phyloP scores from a whole-genome alignment of 257 asterid genomes.

The Nicotiana tomentosiformis region DNA sequence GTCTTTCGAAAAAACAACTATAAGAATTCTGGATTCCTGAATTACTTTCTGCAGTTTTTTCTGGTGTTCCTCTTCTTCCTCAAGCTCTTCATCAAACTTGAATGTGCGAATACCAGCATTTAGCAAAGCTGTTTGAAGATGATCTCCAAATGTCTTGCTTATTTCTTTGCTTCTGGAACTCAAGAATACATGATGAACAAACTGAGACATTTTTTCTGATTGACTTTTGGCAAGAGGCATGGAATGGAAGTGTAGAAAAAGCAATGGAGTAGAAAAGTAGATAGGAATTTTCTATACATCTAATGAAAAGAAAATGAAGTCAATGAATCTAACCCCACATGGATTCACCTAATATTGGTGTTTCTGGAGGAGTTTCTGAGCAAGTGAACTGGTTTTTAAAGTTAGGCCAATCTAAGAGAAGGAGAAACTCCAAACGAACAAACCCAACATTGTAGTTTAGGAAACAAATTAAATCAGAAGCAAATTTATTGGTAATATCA shows the following conservation, averaged over 20 bases:
- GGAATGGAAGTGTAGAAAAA: not conserved
- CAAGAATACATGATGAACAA: constrained; percentile 8
- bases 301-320: too few species aligned
- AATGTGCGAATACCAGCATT: constrained; percentile 4
- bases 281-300: too few species aligned
- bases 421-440: too few species aligned
- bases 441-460: too few species aligned
- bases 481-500: too few species aligned
- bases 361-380: too few species aligned
- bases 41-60: not conserved
- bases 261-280: not conserved
- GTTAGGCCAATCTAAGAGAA: too few species aligned
- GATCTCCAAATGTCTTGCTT: not conserved
- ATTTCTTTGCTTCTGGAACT: constrained; percentile 8
- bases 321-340: too few species aligned
- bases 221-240: not conserved
- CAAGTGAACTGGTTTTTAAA: too few species aligned
- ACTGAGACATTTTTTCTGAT: not conserved
- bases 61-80: not conserved
- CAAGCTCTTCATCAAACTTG: not conserved
- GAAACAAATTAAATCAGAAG: too few species aligned
- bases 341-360: too few species aligned
- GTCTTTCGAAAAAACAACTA: constrained; percentile 1
- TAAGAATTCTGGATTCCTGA: not conserved
- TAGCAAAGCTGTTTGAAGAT: constrained; percentile 5